phyloP scores from a whole-genome alignment of 2,329 filamentous ascomycete genomes.

The Penicillium sp. region DNA sequence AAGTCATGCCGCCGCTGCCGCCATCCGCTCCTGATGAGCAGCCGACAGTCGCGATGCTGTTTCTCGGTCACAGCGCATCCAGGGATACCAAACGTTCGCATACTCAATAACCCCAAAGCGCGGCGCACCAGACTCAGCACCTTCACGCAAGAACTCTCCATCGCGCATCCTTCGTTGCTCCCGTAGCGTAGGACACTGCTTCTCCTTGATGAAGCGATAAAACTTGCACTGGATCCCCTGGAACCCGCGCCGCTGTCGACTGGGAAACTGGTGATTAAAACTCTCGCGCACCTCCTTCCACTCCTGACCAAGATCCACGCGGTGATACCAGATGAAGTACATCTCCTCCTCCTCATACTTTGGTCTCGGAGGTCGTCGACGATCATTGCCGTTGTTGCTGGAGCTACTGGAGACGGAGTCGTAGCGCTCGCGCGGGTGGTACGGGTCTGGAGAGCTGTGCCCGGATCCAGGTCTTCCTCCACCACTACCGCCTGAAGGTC shows the following conservation, averaged over 20 bases:
- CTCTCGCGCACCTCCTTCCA: conserved; percentile 48
- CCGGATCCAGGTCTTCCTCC: conserved; percentile 24
- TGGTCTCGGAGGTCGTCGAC: conserved; percentile 44
- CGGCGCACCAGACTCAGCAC: conserved; percentile 31
- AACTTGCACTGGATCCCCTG: conserved; percentile 53
- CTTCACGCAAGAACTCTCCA: conserved; percentile 41
- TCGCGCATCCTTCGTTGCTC: conserved; percentile 43
- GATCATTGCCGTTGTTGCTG: conserved; percentile 34
- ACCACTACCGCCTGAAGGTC: conserved; percentile 11
- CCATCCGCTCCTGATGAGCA: background rate
- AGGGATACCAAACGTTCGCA: conserved; percentile 43
- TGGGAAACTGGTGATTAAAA: conserved; percentile 47
- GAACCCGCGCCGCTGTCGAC: conserved; percentile 41
- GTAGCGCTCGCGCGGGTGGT: conserved; percentile 40
- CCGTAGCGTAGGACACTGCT: conserved; percentile 46
- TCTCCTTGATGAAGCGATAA: conserved; percentile 50
- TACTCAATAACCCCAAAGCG: conserved; percentile 44
- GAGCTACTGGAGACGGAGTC: conserved; percentile 44
- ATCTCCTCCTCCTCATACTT: conserved; percentile 51
- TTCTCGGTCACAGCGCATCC: conserved; percentile 41
- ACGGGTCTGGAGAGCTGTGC: conserved; percentile 38
- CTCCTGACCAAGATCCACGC: conserved; percentile 47
- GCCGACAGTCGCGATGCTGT: conserved; percentile 20
- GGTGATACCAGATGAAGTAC: conserved; percentile 54
- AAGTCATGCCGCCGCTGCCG: background rate